Evolutionary conservation across 164 flowering plant genomes (phyloP), one percentile per base, ranked within the genome.

Genomic region (Echeveria elegans): DNA sequence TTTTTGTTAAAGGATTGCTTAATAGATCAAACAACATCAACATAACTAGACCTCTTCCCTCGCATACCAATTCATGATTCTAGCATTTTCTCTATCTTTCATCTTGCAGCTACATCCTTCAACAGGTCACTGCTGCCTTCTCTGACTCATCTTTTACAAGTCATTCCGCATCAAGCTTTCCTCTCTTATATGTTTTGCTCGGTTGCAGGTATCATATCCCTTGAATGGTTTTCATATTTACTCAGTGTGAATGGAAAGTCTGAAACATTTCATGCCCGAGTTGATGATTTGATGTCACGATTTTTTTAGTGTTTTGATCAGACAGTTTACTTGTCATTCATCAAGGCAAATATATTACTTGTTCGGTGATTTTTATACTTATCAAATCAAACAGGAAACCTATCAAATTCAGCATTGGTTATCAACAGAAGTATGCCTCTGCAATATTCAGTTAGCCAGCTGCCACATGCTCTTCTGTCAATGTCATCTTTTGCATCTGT

Each of bases 101-200:
- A n/a, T 32, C 38, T 30, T 34, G 65, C 89, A 89, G 93, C 87
- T 71, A 88, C 91, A 53, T 85, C 88, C 41, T 89, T 82, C 71
- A 70, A 73, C 67, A 80, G 72, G 80, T 87, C 96, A 18, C 84
- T 50, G 14, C 66, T 87, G 71, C 82, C 82, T 45, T 72, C 75
- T 61, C 73, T 87, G 8, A 0, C 80, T 5, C 77, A 87, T 34
- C 19, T 86, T 11, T 28, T 85, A 71, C 79, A 79, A 38, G 52
- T 70, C 48, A 68, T 86, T 66, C 91, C 89, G 3, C 74, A 77
- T 36, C 76, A 82, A n/a, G 67, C 77, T 64, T 76, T 67, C 40
- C 67, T 48, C 67, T 83, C 90, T 65, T 76, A 74, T 37, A 48
- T 81, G 16, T 67, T 82, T n/a, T 75, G 79, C 66, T 73, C 79